These are phyloP conservation scores for Lichtheimia ramosa DNA, from an alignment of 371 early-diverging fungal species.

Conservation along the genomic window DNA sequence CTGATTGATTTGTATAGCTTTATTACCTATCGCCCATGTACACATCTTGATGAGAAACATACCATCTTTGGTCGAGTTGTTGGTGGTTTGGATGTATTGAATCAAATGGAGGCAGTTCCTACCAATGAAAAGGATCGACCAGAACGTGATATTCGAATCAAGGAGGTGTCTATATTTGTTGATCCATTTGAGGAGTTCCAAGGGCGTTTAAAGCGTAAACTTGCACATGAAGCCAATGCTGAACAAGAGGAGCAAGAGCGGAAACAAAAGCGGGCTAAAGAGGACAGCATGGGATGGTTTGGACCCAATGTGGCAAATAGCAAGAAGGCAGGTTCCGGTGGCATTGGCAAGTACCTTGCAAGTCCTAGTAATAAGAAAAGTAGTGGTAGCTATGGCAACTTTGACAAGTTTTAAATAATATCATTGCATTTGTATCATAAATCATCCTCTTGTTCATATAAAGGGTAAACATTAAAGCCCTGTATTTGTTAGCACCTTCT, in stretches of 20 bases:
- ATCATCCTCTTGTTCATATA: neutral
- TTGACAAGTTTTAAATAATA: constrained; percentile 32
- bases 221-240: constrained; percentile 42
- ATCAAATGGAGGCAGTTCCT: constrained; percentile 74
- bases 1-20: constrained; percentile 54
- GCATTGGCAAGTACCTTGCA: constrained; percentile 74
- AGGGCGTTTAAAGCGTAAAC: constrained; percentile 54
- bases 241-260: constrained; percentile 47
- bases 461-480: no score
- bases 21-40: constrained; percentile 78
- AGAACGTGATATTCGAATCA: constrained; percentile 67
- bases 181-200: constrained; percentile 86
- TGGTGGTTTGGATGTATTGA: constrained; percentile 80
- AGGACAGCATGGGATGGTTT: constrained; percentile 72
- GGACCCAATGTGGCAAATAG: constrained; percentile 52
- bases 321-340: constrained; percentile 26
- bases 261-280: constrained; percentile 39
- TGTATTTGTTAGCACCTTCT: neutral
- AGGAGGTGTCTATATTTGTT: constrained; percentile 72
- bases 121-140: constrained; percentile 79
- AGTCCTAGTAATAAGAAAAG: constrained; percentile 17
- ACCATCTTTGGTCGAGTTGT: constrained; percentile 89
- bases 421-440: neutral
- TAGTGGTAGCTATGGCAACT: constrained; percentile 29
- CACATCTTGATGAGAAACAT: constrained; percentile 90